Evolutionary conservation across 1,139 yeast genomes (phyloP).

Genomic region (Kodamaea ohmeri): DNA sequence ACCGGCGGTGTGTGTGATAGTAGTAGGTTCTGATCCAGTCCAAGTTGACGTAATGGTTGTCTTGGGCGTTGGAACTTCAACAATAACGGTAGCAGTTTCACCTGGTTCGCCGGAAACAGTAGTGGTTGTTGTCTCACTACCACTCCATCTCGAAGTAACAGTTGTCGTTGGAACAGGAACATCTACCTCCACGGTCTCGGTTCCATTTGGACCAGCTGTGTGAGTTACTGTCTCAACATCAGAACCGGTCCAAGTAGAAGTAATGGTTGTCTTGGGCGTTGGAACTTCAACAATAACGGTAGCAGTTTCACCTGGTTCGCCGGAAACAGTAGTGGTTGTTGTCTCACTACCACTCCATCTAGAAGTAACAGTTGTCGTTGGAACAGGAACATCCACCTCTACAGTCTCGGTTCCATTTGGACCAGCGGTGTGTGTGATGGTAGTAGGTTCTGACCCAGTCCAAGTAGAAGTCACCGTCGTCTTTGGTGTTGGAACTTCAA

Average conservation of each 20-base stretch:
- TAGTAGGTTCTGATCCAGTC: not conserved
- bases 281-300: not conserved
- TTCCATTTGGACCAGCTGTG: conserved; percentile 9
- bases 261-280: not conserved
- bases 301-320: not conserved
- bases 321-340: not conserved
- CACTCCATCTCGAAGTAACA: not conserved
- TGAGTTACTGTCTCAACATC: conserved; percentile 9
- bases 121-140: conserved; percentile 11
- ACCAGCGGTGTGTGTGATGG: not conserved
- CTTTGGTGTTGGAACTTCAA: not conserved
- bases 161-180: conserved; percentile 17
- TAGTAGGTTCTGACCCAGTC: not conserved
- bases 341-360: not conserved
- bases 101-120: conserved; percentile 6
- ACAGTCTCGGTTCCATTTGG: not conserved
- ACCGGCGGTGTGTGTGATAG: not conserved
- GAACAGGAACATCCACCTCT: not conserved
- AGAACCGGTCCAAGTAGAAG: not conserved
- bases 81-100: not conserved
- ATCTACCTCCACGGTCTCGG: conserved; percentile 10
- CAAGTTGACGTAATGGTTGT: not conserved
- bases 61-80: not conserved
- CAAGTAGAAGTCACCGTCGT: not conserved
- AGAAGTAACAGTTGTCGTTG: not conserved